Evolutionary conservation across 257 asterid genomes (phyloP).

Genomic region (Ilex asprella): DNA sequence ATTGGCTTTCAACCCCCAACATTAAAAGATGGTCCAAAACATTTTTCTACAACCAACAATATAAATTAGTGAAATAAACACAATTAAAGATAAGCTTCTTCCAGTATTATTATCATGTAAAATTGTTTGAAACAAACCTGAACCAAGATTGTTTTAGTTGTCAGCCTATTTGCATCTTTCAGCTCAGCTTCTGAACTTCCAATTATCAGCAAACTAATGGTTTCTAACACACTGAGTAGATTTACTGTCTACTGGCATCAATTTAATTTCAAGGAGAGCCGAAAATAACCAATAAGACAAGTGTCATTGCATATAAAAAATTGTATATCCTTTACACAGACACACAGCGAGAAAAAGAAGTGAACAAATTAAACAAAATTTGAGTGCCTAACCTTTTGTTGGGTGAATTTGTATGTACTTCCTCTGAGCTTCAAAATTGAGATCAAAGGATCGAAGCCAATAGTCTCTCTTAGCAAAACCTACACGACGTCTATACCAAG

Average conservation of each 20-base stretch:
- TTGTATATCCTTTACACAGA: background rate
- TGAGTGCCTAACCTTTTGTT: conserved; percentile 73
- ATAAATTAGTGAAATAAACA: conserved; percentile 9
- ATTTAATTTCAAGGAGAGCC: conserved; percentile 18
- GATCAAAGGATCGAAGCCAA: conserved; percentile 78
- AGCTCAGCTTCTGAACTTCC: conserved; percentile 70
- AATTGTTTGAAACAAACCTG: conserved; percentile 50
- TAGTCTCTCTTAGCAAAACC: conserved; percentile 91
- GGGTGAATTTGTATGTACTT: conserved; percentile 76
- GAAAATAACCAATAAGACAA: conserved; percentile 30
- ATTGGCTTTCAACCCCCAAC: conserved; percentile 96
- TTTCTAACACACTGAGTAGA: conserved; percentile 81
- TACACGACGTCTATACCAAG: conserved; percentile 23
- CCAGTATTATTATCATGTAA: background rate
- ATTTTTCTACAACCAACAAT: conserved; percentile 56
- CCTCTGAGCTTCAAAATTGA: conserved; percentile 84
- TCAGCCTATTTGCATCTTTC: conserved; percentile 49
- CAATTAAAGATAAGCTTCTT: background rate
- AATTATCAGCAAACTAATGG: conserved; percentile 62
- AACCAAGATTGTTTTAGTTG: conserved; percentile 79
- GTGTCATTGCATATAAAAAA: conserved; percentile 6
- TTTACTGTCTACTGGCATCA: conserved; percentile 87
- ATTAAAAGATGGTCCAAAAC: conserved; percentile 71
- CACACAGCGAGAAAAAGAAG: conserved; percentile 7
- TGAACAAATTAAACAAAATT: conserved; percentile 10